Conservation (phyloP, 495 filamentous ascomycete species). For the Tuber indicum region DNA sequence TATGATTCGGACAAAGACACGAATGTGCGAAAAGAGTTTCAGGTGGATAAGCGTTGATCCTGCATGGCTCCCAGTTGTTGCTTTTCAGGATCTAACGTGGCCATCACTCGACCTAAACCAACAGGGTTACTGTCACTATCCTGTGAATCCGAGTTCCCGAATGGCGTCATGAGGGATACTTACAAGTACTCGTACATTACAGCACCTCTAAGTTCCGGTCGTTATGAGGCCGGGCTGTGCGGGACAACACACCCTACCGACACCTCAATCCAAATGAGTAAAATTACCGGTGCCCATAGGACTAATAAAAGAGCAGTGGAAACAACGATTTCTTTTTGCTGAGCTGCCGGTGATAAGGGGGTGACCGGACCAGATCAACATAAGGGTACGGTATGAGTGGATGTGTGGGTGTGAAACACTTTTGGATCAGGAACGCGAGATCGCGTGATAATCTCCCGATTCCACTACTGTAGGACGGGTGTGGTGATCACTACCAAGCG, state of each 20-base stretch:
- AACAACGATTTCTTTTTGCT: too few species aligned
- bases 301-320: too few species aligned
- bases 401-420: not conserved
- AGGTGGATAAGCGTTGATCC: not conserved
- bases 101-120: not conserved
- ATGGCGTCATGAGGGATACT: not conserved
- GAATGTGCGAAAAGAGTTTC: not conserved
- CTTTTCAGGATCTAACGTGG: not conserved
- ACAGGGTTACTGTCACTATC: not conserved
- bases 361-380: not conserved
- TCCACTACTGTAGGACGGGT: not conserved
- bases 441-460: not conserved
- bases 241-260: too few species aligned
- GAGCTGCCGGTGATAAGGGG: not conserved
- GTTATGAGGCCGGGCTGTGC: not conserved
- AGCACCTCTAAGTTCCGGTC: not conserved
- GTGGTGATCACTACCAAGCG: not conserved
- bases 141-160: not conserved
- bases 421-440: not conserved
- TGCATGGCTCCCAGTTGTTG: not conserved
- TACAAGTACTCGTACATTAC: too few species aligned
- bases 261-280: not conserved
- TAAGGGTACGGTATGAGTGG: not conserved
- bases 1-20: not conserved
- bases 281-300: not conserved